Conservation (phyloP, 176 grass and related monocot genomes). For the Typha latifolia region DNA sequence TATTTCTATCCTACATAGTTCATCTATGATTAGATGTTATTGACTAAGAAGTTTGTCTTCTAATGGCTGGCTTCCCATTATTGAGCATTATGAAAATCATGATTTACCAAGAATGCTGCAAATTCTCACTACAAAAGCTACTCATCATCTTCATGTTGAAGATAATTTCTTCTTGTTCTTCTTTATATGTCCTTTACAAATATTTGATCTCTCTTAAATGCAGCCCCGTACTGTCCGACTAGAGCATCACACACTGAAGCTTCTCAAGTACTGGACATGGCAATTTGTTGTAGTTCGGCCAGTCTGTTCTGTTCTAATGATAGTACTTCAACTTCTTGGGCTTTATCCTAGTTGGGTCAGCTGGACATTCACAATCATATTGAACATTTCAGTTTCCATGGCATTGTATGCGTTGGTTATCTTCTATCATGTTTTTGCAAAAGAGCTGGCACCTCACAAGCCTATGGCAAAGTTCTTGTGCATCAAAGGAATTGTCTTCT, state of each 20-base stretch:
- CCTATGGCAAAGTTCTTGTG: conserved; percentile 92
- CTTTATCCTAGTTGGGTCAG: conserved; percentile 71
- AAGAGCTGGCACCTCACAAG: conserved; percentile 91
- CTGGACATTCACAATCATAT: conserved; percentile 85
- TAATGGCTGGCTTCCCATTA: no score
- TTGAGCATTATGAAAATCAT: no score
- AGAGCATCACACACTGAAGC: conserved; percentile 81
- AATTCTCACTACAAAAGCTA: no score
- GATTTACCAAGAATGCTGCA: no score
- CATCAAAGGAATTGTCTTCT: conserved; percentile 97
- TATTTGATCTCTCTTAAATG: conserved; percentile 13
- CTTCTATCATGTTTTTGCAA: conserved; percentile 95
- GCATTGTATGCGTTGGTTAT: conserved; percentile 82
- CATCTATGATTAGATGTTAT: no score
- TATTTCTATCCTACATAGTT: no score
- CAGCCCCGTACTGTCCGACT: conserved; percentile 66
- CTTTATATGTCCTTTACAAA: background rate
- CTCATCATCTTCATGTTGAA: no score
- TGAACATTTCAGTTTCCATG: conserved; percentile 94
- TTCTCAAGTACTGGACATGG: conserved; percentile 99
- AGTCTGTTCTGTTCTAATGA: conserved; percentile 72
- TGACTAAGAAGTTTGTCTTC: no score
- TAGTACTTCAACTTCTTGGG: conserved; percentile 79
- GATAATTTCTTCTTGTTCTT: no score
- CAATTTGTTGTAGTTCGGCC: conserved; percentile 96